Evolutionary conservation across 495 filamentous ascomycete species (phyloP).

Genomic region (Penicillium ucsense): DNA sequence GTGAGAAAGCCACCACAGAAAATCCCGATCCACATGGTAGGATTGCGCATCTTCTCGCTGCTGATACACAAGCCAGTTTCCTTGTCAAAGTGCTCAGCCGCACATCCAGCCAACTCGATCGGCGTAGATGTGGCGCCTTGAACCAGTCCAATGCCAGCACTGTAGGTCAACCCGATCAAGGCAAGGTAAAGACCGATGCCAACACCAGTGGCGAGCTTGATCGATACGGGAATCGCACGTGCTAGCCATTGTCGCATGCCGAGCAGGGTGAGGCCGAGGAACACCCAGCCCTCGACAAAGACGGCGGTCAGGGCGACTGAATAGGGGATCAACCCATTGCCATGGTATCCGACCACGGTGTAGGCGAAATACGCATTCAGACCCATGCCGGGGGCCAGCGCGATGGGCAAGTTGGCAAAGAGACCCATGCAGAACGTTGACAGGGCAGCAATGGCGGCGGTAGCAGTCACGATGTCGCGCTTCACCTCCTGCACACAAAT

Average conservation of each 20-base stretch:
- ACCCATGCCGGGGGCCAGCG: constrained; percentile 74
- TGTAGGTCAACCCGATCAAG: constrained; percentile 69
- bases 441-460: constrained; percentile 65
- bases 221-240: constrained; percentile 61
- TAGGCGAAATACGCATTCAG: constrained; percentile 79
- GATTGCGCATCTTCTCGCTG: constrained; percentile 59
- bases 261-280: constrained; percentile 56
- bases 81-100: constrained; percentile 18
- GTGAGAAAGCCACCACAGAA: constrained; percentile 75
- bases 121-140: constrained; percentile 50
- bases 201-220: constrained; percentile 75
- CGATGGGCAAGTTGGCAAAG: constrained; percentile 61
- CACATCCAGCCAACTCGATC: constrained; percentile 61
- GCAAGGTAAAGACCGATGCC: constrained; percentile 77
- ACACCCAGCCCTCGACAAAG: constrained; percentile 73
- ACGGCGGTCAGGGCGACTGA: constrained; percentile 65
- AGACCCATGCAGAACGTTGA: constrained; percentile 67
- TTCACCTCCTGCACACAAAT: constrained; percentile 58
- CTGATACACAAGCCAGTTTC: constrained; percentile 40
- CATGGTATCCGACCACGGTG: constrained; percentile 69
- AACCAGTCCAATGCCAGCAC: constrained; percentile 66
- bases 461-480: constrained; percentile 69
- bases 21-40: constrained; percentile 75
- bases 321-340: constrained; percentile 57
- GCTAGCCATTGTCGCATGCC: constrained; percentile 80